phyloP scores from a whole-genome alignment of 345 rosid genomes.

The Erysimum cheiranthoides region DNA sequence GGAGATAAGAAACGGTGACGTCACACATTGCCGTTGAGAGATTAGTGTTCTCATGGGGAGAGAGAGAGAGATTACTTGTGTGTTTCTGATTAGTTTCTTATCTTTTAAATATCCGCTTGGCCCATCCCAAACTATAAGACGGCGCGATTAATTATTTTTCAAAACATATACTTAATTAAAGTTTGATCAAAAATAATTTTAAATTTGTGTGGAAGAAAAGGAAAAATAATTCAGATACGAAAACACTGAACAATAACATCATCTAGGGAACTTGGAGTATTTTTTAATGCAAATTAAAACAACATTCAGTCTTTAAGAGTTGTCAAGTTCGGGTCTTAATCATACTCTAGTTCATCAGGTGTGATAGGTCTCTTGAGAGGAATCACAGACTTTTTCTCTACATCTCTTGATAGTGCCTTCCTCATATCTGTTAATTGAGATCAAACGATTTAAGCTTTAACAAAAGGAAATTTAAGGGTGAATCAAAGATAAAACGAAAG shows the following conservation, averaged over 20 bases:
- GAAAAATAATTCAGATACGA: background rate
- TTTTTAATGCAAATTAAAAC: background rate
- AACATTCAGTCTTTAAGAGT: background rate
- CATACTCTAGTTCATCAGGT: constrained; percentile 92
- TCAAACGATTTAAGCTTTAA: constrained; percentile 4
- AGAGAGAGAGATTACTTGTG: constrained; percentile 27
- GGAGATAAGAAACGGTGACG: constrained; percentile 44
- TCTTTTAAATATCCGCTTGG: constrained; percentile 33
- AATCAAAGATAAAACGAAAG: background rate
- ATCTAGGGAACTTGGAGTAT: background rate
- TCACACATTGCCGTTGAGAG: constrained; percentile 41
- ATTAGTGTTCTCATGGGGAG: constrained; percentile 41
- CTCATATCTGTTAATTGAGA: constrained; percentile 72
- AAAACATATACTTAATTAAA: background rate
- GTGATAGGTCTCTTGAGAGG: constrained; percentile 90
- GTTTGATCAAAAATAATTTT: background rate
- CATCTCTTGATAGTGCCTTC: constrained; percentile 87
- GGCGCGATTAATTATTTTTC: constrained; percentile 29
- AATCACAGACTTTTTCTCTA: constrained; percentile 81
- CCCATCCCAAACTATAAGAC: constrained; percentile 27
- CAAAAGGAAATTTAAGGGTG: background rate
- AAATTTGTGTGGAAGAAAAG: background rate
- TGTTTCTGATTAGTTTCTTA: constrained; percentile 48
- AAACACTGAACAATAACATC: background rate
- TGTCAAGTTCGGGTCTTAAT: constrained; percentile 43